Evolutionary conservation across 129 eudicot genomes (phyloP).

Genomic region (Centaurea solstitialis): DNA sequence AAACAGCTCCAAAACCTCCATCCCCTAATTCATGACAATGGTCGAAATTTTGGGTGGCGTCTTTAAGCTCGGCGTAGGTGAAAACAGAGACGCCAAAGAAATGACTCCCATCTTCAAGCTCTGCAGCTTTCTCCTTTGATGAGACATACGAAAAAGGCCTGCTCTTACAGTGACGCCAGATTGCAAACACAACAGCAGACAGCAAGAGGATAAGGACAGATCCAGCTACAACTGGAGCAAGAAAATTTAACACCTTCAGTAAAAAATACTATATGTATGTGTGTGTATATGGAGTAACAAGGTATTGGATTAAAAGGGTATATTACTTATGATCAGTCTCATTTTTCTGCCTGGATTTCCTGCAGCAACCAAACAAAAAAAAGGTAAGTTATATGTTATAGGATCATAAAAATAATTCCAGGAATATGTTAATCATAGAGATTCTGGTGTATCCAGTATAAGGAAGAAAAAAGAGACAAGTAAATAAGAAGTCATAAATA

Average conservation of each 20-base stretch:
- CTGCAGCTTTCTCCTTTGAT: constrained; percentile 26
- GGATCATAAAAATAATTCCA: too few species aligned
- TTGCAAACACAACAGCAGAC: constrained; percentile 3
- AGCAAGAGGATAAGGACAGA: constrained; percentile 25
- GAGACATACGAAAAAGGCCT: constrained; percentile 6
- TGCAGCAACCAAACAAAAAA: neutral
- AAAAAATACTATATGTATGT: neutral
- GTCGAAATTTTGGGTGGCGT: constrained; percentile 58
- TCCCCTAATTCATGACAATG: constrained; percentile 49
- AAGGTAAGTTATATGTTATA: too few species aligned
- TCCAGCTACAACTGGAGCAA: constrained; percentile 31
- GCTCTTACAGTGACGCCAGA: constrained; percentile 20
- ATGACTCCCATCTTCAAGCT: constrained; percentile 26
- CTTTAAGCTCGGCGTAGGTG: constrained; percentile 56
- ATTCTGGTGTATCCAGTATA: neutral
- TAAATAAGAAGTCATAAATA: neutral
- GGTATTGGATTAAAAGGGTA: neutral
- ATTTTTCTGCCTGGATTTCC: neutral
- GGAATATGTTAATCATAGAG: neutral
- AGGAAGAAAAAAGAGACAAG: neutral
- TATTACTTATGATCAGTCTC: constrained; percentile 16
- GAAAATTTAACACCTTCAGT: neutral
- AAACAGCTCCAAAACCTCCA: constrained; percentile 67
- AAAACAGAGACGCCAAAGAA: constrained; percentile 46
- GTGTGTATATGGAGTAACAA: neutral